phyloP scores from a whole-genome alignment of 805 yeast genomes.

The Ogataea pilisensis region DNA sequence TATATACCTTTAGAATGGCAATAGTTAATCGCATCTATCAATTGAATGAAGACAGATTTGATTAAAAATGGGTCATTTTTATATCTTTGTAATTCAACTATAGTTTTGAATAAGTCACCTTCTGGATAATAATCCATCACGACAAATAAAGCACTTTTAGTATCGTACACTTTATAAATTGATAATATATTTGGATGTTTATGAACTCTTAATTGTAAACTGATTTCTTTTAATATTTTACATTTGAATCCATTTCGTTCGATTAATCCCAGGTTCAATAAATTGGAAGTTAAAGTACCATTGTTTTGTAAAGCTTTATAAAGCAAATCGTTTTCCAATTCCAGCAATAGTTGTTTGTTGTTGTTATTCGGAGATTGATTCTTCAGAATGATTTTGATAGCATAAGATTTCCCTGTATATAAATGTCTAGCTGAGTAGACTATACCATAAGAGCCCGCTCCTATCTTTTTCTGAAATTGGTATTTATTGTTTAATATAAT shows the following conservation, averaged over 20 bases:
- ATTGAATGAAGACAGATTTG: conserved; percentile 64
- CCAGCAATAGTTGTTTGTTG: conserved; percentile 27
- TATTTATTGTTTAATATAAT: conserved; percentile 34
- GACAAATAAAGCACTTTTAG: conserved; percentile 56
- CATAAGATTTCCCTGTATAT: conserved; percentile 47
- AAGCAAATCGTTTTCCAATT: conserved; percentile 26
- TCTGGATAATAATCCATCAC: conserved; percentile 83
- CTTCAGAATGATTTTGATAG: conserved; percentile 68
- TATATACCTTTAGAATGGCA: conserved; percentile 81
- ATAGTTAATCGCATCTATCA: conserved; percentile 76
- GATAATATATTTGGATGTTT: conserved; percentile 74
- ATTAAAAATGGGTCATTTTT: conserved; percentile 44
- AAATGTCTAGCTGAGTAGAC: conserved; percentile 67
- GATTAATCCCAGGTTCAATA: conserved; percentile 35
- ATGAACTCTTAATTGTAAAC: conserved; percentile 71
- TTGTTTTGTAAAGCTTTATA: conserved; percentile 23
- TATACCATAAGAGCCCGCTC: conserved; percentile 84
- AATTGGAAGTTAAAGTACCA: conserved; percentile 26
- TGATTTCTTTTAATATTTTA: conserved; percentile 58
- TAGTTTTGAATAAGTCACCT: conserved; percentile 83
- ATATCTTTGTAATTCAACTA: conserved; percentile 70
- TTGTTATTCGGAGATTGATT: conserved; percentile 32
- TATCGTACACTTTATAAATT: conserved; percentile 67
- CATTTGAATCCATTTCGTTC: conserved; percentile 31
- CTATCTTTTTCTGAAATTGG: conserved; percentile 50